phyloP scores from a whole-genome alignment of 805 yeast species.

The Saccharomycopsis selenospora region DNA sequence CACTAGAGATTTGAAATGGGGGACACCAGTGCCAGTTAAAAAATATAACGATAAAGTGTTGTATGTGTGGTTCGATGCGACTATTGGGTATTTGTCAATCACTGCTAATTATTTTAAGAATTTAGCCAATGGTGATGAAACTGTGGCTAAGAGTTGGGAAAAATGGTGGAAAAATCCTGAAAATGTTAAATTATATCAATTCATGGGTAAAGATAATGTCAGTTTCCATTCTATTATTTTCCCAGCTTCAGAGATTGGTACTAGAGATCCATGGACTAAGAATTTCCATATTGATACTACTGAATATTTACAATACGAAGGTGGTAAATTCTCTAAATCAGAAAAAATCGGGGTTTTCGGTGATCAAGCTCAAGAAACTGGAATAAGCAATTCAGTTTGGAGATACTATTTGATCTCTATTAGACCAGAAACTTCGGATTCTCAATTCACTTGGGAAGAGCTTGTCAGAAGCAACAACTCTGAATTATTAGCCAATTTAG shows the following conservation, averaged over 20 bases:
- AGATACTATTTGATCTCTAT: conserved; percentile 89
- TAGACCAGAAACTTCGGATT: conserved; percentile 92
- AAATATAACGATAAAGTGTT: conserved; percentile 83
- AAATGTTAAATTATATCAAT: conserved; percentile 81
- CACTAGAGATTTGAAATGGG: conserved; percentile 97
- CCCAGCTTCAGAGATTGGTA: conserved; percentile 90
- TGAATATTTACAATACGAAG: conserved; percentile 95
- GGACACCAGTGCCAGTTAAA: conserved; percentile 93
- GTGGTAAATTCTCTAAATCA: conserved; percentile 97
- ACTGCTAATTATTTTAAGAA: conserved; percentile 81
- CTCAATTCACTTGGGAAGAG: conserved; percentile 96
- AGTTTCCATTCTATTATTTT: conserved; percentile 98
- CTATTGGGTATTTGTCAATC: conserved; percentile 93
- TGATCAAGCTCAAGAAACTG: conserved; percentile 91
- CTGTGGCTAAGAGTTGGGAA: conserved; percentile 47
- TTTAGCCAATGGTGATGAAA: conserved; percentile 7
- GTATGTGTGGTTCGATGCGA: conserved; percentile 98
- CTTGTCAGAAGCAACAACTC: conserved; percentile 90
- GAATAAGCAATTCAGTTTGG: conserved; percentile 91
- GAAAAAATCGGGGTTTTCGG: conserved; percentile 98
- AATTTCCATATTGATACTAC: conserved; percentile 88
- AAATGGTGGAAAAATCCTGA: conserved; percentile 96
- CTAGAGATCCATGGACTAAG: conserved; percentile 83
- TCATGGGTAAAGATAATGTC: conserved; percentile 99
- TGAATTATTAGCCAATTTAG: conserved; percentile 90